phyloP scores from a whole-genome alignment of 805 yeast genomes.

The Saccharomycopsis javanensis region DNA sequence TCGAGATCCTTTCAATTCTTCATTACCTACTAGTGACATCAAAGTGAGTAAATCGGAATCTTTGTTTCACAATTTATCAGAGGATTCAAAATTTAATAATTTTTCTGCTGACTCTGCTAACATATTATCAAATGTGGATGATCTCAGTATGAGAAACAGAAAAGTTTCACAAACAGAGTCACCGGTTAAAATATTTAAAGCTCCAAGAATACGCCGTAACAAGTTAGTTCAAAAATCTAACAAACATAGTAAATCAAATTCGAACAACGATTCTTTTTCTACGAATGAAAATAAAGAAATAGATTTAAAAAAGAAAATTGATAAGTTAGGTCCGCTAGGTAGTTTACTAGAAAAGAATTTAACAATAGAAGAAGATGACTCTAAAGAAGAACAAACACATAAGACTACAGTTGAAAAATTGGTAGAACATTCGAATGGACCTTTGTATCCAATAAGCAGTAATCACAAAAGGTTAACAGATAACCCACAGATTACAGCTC shows the following conservation, averaged over 20 bases:
- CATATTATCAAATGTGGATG: neutral
- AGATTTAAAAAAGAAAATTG: slow-evolving; percentile 15
- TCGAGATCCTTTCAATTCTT: slow-evolving; percentile 7
- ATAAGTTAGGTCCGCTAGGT: slow-evolving; percentile 18
- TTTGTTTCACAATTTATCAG: slow-evolving; percentile 11
- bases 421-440: slow-evolving; percentile 41
- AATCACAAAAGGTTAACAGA: slow-evolving; percentile 13
- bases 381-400: slow-evolving; percentile 25
- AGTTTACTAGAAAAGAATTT: slow-evolving; percentile 28
- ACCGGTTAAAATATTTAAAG: slow-evolving; percentile 37
- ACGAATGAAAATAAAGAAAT: slow-evolving; percentile 16
- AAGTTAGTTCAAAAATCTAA: slow-evolving; percentile 1
- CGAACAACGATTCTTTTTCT: slow-evolving; percentile 9
- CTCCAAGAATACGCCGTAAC: slow-evolving; percentile 36
- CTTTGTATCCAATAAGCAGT: slow-evolving; percentile 32
- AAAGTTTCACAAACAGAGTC: slow-evolving; percentile 15
- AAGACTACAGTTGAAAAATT: slow-evolving; percentile 29
- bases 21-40: slow-evolving; percentile 2
- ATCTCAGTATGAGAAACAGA: neutral
- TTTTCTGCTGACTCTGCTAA: slow-evolving; percentile 4
- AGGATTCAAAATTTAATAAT: slow-evolving; percentile 10
- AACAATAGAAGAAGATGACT: slow-evolving; percentile 26
- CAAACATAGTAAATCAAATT: slow-evolving; percentile 8
- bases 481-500: slow-evolving; percentile 11
- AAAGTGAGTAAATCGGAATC: slow-evolving; percentile 18